Conservation (phyloP, 225 moss, liverwort and hornwort genomes). For the Antitrichia curtipendula region DNA sequence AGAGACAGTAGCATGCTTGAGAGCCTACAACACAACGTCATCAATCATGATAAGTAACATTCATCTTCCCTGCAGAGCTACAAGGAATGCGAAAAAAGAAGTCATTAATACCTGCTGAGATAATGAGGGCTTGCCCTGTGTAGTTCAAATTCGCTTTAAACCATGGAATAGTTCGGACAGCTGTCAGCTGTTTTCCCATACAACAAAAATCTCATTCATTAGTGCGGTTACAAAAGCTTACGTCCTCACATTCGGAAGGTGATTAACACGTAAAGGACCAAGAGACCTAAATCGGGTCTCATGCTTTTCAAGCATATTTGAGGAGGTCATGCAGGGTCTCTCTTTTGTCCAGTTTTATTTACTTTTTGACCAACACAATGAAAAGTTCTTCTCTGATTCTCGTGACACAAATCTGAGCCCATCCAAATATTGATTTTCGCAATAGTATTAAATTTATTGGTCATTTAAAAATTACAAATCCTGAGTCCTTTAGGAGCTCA, state of each 20-base stretch:
- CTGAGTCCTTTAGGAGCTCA: neutral
- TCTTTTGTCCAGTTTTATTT: neutral
- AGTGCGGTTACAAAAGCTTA: neutral
- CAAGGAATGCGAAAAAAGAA: neutral
- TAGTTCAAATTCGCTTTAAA: conserved; percentile 76
- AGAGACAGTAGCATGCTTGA: neutral
- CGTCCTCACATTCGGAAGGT: neutral
- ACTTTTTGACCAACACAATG: neutral
- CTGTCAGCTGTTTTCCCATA: conserved; percentile 35
- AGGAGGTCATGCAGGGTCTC: neutral
- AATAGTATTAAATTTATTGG: too few relatives aligned
- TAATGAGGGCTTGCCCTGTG: conserved; percentile 82
- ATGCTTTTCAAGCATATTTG: neutral
- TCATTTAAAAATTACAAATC: neutral
- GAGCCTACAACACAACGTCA: neutral
- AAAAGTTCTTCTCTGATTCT: neutral
- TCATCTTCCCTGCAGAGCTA: neutral
- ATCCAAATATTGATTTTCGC: neutral
- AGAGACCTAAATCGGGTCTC: neutral
- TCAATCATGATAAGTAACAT: neutral
- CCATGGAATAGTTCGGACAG: conserved; percentile 62
- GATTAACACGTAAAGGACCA: neutral
- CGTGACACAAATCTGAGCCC: neutral
- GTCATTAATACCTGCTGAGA: conserved; percentile 44
- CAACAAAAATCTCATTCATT: neutral